These are phyloP conservation scores for Madurella fahalii DNA, from an alignment of 2,329 filamentous ascomycete genomes.

Conservation along the genomic window DNA sequence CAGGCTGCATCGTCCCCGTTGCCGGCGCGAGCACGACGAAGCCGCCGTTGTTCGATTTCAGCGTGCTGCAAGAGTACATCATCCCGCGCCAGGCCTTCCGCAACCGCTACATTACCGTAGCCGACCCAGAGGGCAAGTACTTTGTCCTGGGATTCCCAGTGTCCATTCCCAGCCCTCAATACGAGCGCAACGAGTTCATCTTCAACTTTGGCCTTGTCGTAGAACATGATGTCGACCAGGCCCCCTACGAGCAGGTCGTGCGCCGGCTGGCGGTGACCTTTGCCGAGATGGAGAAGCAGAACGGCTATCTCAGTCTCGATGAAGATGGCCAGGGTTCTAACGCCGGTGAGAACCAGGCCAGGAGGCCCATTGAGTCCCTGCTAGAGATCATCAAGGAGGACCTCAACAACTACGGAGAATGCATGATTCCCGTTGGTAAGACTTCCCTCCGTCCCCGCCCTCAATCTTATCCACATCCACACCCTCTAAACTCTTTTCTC, in stretches of 20 bases:
- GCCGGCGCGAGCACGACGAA: slow-evolving; percentile 37
- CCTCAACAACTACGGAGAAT: slow-evolving; percentile 94
- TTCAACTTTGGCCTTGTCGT: slow-evolving; percentile 83
- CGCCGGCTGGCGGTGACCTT: slow-evolving; percentile 81
- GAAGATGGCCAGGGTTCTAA: slow-evolving; percentile 27
- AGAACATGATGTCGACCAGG: slow-evolving; percentile 57
- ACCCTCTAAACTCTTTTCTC: not conserved
- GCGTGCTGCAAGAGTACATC: slow-evolving; percentile 83
- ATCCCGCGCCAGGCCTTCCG: slow-evolving; percentile 94
- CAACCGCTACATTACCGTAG: slow-evolving; percentile 81
- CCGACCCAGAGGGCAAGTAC: slow-evolving; percentile 65
- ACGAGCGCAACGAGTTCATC: slow-evolving; percentile 92
- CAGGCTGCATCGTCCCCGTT: slow-evolving; percentile 55
- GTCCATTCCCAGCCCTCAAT: slow-evolving; percentile 76
- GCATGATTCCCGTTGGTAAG: slow-evolving; percentile 93
- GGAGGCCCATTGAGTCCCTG: slow-evolving; percentile 75
- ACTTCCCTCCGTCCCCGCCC: slow-evolving; percentile 17
- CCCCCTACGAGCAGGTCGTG: slow-evolving; percentile 79
- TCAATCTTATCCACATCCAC: slow-evolving; percentile 13
- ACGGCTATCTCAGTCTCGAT: slow-evolving; percentile 70
- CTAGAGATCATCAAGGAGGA: slow-evolving; percentile 80
- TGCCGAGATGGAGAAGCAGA: slow-evolving; percentile 87
- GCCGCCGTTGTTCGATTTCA: slow-evolving; percentile 74
- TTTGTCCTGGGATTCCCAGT: slow-evolving; percentile 85
- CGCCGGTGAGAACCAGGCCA: slow-evolving; percentile 32